Evolutionary conservation across 257 asterid species (phyloP).

Genomic region (Ballota nigra): DNA sequence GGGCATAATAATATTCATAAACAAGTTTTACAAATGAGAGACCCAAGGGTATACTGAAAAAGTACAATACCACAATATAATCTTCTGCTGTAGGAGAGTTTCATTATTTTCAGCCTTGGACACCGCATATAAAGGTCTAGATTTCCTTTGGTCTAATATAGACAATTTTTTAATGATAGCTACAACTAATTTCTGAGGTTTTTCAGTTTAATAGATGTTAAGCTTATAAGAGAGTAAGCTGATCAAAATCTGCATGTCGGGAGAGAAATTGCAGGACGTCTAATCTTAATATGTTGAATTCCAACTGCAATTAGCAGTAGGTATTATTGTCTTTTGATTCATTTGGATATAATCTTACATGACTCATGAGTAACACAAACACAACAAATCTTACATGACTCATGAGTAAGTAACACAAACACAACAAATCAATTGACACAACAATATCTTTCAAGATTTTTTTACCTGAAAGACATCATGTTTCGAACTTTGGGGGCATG

Average conservation of each 20-base stretch:
- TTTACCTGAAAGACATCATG: constrained; percentile 95
- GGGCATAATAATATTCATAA: no score
- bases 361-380: not conserved
- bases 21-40: no score
- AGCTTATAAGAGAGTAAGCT: not conserved
- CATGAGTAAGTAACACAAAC: not conserved
- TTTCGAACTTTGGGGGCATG: constrained; percentile 90
- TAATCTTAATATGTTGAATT: not conserved
- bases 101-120: no score
- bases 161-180: no score
- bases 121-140: no score
- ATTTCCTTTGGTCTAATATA: no score
- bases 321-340: no score
- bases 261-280: not conserved
- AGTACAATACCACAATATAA: no score
- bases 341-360: not conserved
- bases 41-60: no score
- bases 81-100: no score
- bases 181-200: no score
- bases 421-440: constrained; percentile 17
- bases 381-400: not conserved
- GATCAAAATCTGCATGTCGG: not conserved
- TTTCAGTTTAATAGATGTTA: no score
- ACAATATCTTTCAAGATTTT: constrained; percentile 21
- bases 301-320: not conserved